phyloP scores from a whole-genome alignment of 2,329 filamentous ascomycete genomes.

The Xylaria sp. region DNA sequence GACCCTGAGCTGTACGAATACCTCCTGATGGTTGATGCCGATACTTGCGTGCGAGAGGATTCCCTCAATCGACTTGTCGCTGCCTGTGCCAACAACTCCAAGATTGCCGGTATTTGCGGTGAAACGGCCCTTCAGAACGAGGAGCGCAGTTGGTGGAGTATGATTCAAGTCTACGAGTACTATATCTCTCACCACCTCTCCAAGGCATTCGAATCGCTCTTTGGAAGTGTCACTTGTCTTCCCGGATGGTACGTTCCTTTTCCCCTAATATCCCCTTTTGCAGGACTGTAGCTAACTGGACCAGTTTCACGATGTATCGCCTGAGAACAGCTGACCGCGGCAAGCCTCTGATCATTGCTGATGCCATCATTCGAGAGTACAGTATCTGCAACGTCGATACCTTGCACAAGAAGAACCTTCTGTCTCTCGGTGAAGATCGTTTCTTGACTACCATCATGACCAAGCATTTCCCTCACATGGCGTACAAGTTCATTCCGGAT shows the following conservation, averaged over 20 bases:
- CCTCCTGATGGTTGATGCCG: conserved; percentile 93
- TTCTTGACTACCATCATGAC: conserved; percentile 95
- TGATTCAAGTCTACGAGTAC: conserved; percentile 99
- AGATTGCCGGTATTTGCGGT: conserved; percentile 95
- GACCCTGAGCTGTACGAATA: conserved; percentile 98
- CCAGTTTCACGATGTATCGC: conserved; percentile 98
- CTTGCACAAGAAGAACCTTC: conserved; percentile 79
- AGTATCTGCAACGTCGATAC: conserved; percentile 86
- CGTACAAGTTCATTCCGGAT: conserved; percentile 91
- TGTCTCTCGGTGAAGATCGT: conserved; percentile 77
- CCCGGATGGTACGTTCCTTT: conserved; percentile 79
- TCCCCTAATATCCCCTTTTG: background rate
- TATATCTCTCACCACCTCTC: conserved; percentile 96
- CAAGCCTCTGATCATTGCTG: conserved; percentile 88
- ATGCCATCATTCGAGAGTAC: conserved; percentile 83
- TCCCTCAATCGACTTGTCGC: conserved; percentile 88
- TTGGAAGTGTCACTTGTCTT: conserved; percentile 96
- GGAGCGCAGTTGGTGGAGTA: conserved; percentile 94
- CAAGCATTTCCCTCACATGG: conserved; percentile 92
- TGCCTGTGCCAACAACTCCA: conserved; percentile 86
- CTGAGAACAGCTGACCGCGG: conserved; percentile 90
- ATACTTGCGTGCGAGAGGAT: conserved; percentile 90
- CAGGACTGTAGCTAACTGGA: conserved; percentile 32
- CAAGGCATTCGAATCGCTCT: conserved; percentile 96
- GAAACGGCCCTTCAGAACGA: conserved; percentile 96